Evolutionary conservation across 2,329 filamentous ascomycete genomes (phyloP).

Genomic region (Pyrenophora seminiperda): DNA sequence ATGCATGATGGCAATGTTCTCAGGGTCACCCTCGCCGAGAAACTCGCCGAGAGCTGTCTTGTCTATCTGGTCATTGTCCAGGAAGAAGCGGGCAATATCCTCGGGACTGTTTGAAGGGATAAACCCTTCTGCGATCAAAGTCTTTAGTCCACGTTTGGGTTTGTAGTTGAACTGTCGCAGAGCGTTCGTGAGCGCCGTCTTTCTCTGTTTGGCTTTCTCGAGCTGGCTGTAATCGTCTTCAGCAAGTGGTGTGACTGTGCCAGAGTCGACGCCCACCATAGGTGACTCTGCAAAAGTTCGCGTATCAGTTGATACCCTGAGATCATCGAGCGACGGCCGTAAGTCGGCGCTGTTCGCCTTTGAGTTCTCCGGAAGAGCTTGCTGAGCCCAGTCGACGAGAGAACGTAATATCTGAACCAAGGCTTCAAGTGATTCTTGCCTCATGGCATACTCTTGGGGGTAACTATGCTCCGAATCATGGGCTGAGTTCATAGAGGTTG

Average conservation of each 20-base stretch:
- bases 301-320: constrained; percentile 78
- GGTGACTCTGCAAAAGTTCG: constrained; percentile 65
- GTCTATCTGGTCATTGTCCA: constrained; percentile 81
- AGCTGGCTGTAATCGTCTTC: constrained; percentile 93
- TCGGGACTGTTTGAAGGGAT: constrained; percentile 77
- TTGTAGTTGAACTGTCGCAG: constrained; percentile 97
- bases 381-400: constrained; percentile 88
- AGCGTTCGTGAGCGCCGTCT: constrained; percentile 88
- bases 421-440: constrained; percentile 85
- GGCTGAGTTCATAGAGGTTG: constrained; percentile 68
- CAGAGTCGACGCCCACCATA: constrained; percentile 58
- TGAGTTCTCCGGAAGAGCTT: constrained; percentile 59
- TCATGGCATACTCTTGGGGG: constrained; percentile 88
- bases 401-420: constrained; percentile 88
- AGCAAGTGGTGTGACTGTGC: constrained; percentile 50
- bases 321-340: constrained; percentile 61
- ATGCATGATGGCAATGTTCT: constrained; percentile 98
- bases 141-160: constrained; percentile 89
- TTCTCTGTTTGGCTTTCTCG: constrained; percentile 92
- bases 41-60: constrained; percentile 94
- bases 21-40: constrained; percentile 87
- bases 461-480: constrained; percentile 69
- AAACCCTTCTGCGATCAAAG: constrained; percentile 82
- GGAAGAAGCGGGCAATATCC: constrained; percentile 83
- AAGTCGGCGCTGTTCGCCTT: constrained; percentile 52